These are phyloP conservation scores for Forsythia suspensa DNA, from an alignment of 257 asterid species.

Conservation along the genomic window DNA sequence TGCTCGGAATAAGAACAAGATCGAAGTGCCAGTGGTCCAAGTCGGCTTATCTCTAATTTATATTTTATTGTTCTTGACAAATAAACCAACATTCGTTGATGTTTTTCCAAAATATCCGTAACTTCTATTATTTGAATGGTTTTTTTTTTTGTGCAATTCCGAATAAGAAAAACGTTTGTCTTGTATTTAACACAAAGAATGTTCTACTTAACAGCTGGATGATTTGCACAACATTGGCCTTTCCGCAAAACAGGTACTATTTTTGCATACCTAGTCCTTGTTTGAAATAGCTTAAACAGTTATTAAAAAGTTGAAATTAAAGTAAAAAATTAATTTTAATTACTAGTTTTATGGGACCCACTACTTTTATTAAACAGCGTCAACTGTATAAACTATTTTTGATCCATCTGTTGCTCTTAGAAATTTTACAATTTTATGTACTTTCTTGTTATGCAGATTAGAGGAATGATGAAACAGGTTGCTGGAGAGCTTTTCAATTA, in stretches of 20 bases:
- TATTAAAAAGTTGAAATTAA: too few species aligned
- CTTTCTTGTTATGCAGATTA: constrained; percentile 44
- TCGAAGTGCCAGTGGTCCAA: too few species aligned
- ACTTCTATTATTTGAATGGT: background rate
- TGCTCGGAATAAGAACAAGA: too few species aligned
- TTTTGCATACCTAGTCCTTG: background rate
- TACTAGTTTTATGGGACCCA: too few species aligned
- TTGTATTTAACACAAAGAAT: background rate
- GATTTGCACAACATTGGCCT: constrained; percentile 80
- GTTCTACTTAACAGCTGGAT: constrained; percentile 56
- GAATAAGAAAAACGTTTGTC: background rate
- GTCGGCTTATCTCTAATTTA: too few species aligned
- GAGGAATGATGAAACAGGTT: constrained; percentile 66
- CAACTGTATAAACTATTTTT: too few species aligned
- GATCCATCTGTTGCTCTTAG: background rate
- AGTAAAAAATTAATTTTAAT: too few species aligned
- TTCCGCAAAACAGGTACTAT: constrained; percentile 73
- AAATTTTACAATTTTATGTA: background rate
- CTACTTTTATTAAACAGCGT: too few species aligned
- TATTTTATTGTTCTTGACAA: background rate
- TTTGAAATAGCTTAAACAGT: too few species aligned
- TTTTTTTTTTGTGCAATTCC: background rate
- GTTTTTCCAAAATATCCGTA: too few species aligned
- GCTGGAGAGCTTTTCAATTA: constrained; percentile 60
- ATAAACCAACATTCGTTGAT: background rate